Evolutionary conservation across 768 basidiomycete species (phyloP), one percentile per base, ranked within the genome.

Genomic region (Dacryopinax spathularia): DNA sequence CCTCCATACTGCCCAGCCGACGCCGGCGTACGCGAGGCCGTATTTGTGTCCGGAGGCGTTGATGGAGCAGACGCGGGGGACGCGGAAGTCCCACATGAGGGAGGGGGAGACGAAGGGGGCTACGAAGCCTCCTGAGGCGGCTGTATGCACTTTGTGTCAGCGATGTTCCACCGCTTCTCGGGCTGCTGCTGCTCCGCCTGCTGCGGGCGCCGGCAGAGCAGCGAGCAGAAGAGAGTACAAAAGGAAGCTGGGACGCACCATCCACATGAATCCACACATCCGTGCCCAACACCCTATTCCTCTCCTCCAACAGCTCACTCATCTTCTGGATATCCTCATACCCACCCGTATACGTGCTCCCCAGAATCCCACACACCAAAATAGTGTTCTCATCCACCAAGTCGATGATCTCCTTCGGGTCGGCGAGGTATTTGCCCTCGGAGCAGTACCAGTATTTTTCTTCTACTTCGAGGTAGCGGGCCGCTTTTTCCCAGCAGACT

Each of bases 231-330:
- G 29, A 60, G 20, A 60, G 22, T 7, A 16, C 16, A 33, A 29
- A 29, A 60, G 33, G 60, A 60, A n/a, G n/a, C n/a, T n/a, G 31
- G 60, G 20, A 61, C 60, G 25, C 22, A 7, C 70, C 75, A 63
- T 76, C 75, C 20, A 76, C 75, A 66, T 76, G 75, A 62, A 76
- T 74, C 15, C 74, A 74, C 25, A 76, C 63, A 63, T 67, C 56
- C 63, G 61, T 68, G 16, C 75, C 75, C 0, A 72, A 74, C 67
- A 71, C 68, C 48, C 64, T 66, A 64, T 76, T 69, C 68, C 72
- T 73, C 62, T 69, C 72, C 68, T 75, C 74, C 12, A 76, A 29
- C 48, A 56, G 25, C 5, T 56, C 29, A 29, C 48, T 56, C 22
- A 56, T 56, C 48, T 56, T 31, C 5, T 3, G 9, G 25, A 56